Evolutionary conservation across 1,139 yeast species (phyloP).

Genomic region (Taphrina communis): DNA sequence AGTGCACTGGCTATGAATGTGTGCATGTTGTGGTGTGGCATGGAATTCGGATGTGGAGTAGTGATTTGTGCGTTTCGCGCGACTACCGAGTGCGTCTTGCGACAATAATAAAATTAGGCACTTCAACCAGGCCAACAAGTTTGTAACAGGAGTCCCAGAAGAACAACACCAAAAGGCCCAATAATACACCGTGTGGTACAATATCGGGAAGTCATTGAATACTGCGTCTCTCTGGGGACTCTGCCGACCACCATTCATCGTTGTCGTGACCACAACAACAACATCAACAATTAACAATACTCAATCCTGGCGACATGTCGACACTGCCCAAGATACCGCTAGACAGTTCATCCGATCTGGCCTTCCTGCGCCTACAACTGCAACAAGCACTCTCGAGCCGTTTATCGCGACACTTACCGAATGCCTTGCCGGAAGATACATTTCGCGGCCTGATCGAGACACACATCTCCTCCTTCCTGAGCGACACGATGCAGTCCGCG

Average conservation of each 20-base stretch:
- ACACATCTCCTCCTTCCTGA: conserved; percentile 26
- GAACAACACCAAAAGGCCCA: too few relatives aligned
- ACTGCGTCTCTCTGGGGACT: too few relatives aligned
- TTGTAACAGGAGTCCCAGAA: too few relatives aligned
- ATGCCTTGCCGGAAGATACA: conserved; percentile 38
- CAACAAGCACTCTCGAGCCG: conserved; percentile 38
- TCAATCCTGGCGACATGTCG: neutral
- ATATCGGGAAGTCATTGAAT: too few relatives aligned
- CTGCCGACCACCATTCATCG: too few relatives aligned
- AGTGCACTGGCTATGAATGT: too few relatives aligned
- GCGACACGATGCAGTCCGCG: conserved; percentile 28
- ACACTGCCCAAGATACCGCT: conserved; percentile 34
- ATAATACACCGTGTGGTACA: too few relatives aligned
- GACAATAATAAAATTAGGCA: too few relatives aligned
- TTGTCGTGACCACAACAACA: too few relatives aligned
- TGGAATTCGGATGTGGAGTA: neutral
- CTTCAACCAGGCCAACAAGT: too few relatives aligned
- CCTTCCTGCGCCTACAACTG: conserved; percentile 27
- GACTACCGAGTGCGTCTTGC: too few relatives aligned
- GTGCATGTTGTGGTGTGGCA: too few relatives aligned
- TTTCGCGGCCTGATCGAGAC: conserved; percentile 27
- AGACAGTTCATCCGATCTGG: conserved; percentile 29
- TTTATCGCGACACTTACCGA: conserved; percentile 23
- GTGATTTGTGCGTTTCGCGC: neutral
- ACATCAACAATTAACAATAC: conserved; percentile 1